Conservation (phyloP, 129 eudicot species). For the Flaveria sonorensis region DNA sequence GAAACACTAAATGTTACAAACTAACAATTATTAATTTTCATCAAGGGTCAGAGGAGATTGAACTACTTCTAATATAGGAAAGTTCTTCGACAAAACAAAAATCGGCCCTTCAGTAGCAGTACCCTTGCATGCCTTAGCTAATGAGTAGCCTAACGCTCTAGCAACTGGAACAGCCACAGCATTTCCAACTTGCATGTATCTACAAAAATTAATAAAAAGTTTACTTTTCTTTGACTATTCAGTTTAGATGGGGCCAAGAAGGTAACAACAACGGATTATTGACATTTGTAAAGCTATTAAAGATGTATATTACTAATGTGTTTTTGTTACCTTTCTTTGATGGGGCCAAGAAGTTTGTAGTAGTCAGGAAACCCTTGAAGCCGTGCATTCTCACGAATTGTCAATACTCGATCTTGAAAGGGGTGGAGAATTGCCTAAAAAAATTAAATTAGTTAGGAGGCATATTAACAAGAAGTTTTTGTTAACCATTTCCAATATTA, state of each 20-base stretch:
- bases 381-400: slow-evolving; percentile 69
- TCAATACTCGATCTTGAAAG: slow-evolving; percentile 55
- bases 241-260: too few relatives aligned
- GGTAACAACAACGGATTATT: too few relatives aligned
- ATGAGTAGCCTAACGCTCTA: slow-evolving; percentile 62
- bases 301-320: too few relatives aligned
- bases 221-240: neutral
- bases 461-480: slow-evolving; percentile 39
- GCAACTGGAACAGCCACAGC: slow-evolving; percentile 90
- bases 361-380: slow-evolving; percentile 85
- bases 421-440: slow-evolving; percentile 71
- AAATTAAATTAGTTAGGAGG: neutral
- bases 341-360: slow-evolving; percentile 63
- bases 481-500: neutral
- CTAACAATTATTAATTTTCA: neutral
- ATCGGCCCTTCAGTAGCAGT: slow-evolving; percentile 35
- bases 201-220: neutral
- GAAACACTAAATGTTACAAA: neutral
- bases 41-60: neutral
- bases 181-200: slow-evolving; percentile 83
- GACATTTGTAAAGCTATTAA: neutral
- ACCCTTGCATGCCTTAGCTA: slow-evolving; percentile 57
- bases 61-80: slow-evolving; percentile 30
- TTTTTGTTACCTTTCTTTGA: slow-evolving; percentile 63
- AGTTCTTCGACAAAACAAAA: slow-evolving; percentile 44